Conservation (phyloP, 2,329 filamentous ascomycete genomes). For the Phialophora expanda region DNA sequence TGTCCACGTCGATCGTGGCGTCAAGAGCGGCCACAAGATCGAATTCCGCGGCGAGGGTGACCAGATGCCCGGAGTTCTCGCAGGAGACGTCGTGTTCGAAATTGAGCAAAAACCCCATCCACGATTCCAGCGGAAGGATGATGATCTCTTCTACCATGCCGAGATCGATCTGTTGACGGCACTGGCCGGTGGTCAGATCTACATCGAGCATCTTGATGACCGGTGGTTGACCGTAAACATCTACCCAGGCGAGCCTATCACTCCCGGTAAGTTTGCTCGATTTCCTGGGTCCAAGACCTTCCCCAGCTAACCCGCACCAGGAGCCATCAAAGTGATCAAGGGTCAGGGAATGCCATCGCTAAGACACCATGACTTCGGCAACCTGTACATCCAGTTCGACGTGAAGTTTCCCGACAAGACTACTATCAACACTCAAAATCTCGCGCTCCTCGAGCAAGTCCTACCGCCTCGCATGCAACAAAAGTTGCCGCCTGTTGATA, state of each 20-base stretch:
- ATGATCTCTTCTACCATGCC: constrained; percentile 92
- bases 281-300: neutral
- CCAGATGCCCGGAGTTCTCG: constrained; percentile 88
- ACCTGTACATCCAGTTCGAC: constrained; percentile 95
- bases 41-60: constrained; percentile 97
- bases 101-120: constrained; percentile 99
- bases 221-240: constrained; percentile 95
- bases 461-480: constrained; percentile 75
- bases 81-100: constrained; percentile 96
- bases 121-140: constrained; percentile 93
- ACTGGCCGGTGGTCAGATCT: constrained; percentile 86
- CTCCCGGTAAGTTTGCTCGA: constrained; percentile 70
- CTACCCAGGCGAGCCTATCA: constrained; percentile 90
- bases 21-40: constrained; percentile 91
- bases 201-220: constrained; percentile 95
- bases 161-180: constrained; percentile 96
- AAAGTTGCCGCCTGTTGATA: constrained; percentile 73
- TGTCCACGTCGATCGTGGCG: constrained; percentile 94
- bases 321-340: constrained; percentile 88
- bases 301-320: constrained; percentile 53
- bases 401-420: constrained; percentile 92
- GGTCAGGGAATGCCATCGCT: constrained; percentile 97
- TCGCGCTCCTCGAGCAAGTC: constrained; percentile 79
- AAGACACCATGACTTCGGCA: constrained; percentile 92
- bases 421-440: constrained; percentile 63